Evolutionary conservation across 768 basidiomycete genomes (phyloP), one percentile per base, ranked within the genome.

Genomic region (Tricholoma furcatifolium): DNA sequence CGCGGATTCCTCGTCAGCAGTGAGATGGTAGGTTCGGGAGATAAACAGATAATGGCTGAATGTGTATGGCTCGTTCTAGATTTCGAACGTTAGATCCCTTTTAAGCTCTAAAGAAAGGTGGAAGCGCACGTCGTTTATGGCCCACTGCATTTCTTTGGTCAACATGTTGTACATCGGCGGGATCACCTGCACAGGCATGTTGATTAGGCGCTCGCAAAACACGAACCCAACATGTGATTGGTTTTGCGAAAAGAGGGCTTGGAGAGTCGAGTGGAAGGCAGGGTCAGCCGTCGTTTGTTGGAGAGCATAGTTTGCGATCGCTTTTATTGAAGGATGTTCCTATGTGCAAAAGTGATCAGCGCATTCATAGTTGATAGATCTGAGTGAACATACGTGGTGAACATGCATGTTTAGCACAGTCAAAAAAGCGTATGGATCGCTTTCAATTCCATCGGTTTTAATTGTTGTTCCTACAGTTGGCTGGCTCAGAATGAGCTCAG

Each of bases 141-240:
- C 90, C 73, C 77, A 83, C 34, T 83, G 74, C n/a, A 97, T 73
- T 67, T 99, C 96, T 43, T 90, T 84, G 0, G 75, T 71, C 20
- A 98, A 76, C 89, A 98, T 93, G 40, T 77, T 77, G 68, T 95
- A 98, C 85, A 97, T 88, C 1, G 93, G 94, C 5, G 93, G 88
- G 8, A 95, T 79, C 32, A 94, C 83, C 60, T 98, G 92, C 12
- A 93, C 87, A 0, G 96, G 96, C 86, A 99, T 95, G 67, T 98
- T 99, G 59, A 97, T 78, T 46, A 98, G 75, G 0, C 96, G 79
- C 67, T 97, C 93, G 57, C 87, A 89, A 58, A 99, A 74, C 8
- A 98, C 77, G 15, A 97, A 76, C 2, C 92, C 96, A 42, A 96
- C 82, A 55, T 88, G 82, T 14, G 74, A 73, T 34, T 72, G 68